phyloP scores from a whole-genome alignment of 371 early-diverging fungal genomes.

The Mucor circinelloides region DNA sequence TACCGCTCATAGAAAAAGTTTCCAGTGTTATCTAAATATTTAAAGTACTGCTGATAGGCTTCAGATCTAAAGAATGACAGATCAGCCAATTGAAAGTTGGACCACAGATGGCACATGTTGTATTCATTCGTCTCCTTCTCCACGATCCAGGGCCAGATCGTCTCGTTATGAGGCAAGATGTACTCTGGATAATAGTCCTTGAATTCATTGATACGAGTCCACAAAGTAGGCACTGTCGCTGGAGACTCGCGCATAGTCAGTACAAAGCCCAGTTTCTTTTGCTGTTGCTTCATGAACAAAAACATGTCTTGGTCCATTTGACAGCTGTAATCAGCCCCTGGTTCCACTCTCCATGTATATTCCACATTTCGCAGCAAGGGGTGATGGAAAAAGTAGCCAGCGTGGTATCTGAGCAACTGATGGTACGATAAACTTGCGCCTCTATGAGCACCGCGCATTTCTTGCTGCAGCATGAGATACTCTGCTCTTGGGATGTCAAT shows the following conservation, averaged over 20 bases:
- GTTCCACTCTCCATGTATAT: constrained; percentile 97
- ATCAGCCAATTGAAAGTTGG: constrained; percentile 65
- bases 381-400: constrained; percentile 88
- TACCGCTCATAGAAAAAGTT: constrained; percentile 96
- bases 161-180: constrained; percentile 17
- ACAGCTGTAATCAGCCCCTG: constrained; percentile 84
- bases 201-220: constrained; percentile 68
- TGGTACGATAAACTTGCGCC: constrained; percentile 26
- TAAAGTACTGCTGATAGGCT: constrained; percentile 78
- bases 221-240: constrained; percentile 81
- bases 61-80: constrained; percentile 75
- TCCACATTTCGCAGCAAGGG: constrained; percentile 76
- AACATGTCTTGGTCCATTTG: constrained; percentile 90
- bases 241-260: constrained; percentile 78
- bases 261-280: constrained; percentile 78
- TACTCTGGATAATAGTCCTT: constrained; percentile 37
- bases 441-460: constrained; percentile 13
- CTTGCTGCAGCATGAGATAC: constrained; percentile 20
- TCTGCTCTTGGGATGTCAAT: constrained; percentile 35
- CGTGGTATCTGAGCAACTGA: constrained; percentile 63
- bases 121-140: constrained; percentile 30
- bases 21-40: constrained; percentile 78
- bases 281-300: constrained; percentile 71
- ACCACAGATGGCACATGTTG: constrained; percentile 84
- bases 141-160: constrained; percentile 36